Base-by-base conservation (phyloP, 371 early-diverging fungal species). In the Rhizopus stolonifer region DNA sequence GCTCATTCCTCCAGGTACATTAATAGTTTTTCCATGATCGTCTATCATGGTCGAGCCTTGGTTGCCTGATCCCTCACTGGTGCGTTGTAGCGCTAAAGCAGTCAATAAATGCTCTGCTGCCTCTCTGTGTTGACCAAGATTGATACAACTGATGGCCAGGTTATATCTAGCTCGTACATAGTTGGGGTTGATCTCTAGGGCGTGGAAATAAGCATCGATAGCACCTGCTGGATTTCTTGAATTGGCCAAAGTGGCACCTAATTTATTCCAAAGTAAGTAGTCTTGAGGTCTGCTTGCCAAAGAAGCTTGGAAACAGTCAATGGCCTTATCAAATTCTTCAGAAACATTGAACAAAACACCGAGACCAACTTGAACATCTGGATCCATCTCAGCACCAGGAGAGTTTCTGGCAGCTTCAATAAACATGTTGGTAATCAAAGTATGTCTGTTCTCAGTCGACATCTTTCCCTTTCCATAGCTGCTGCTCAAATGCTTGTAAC, bases 131-230 rank as follows among this genome's bases (percentile, higher is more conserved):
- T 88, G 82, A 3, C 88, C 89, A 38, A 94, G 54, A 63, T 93
- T 92, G 34, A 95, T 88, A 64, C 92, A 92, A 22, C 88, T 83
- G 32, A 97, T 83, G n/a, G 92, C 91, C 26, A 96, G 70, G 65
- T 97, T 97, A 76, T 93, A 96, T 26, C 93, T 79, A 7, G 92
- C 98, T n/a, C 98, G 85, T 18, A 96, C 85, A 72, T 85, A 96
- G 21, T 84, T 78, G 1, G 98, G 98, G 49, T 94, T 93, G 53
- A 97, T 75, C 56, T 91, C 85, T 22, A 97, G 75, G 1, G 96
- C 98, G 22, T 83, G 77, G 51, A 84, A 89, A 64, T 97, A 97
- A 18, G 95, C 93, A 18, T 92, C 91, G 10, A 95, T 85, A 2
- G 96, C 96, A n/a, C 82, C 71, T 10, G 67, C 52, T n/a, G 86